Conservation (phyloP, 2,329 filamentous ascomycete species). For the Gnomoniopsis sp. region DNA sequence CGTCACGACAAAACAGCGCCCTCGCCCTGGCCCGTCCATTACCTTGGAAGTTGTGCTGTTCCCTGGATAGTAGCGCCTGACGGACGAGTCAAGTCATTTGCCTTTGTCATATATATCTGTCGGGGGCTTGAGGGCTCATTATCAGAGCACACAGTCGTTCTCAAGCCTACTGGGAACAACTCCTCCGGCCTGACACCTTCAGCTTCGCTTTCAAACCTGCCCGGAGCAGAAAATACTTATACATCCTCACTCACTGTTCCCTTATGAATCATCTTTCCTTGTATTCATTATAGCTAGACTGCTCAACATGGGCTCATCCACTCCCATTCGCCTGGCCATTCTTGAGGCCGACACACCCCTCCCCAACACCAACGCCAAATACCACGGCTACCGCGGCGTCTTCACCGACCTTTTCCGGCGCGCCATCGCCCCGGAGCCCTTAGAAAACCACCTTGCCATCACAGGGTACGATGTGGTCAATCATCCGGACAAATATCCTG, state of each 20-base stretch:
- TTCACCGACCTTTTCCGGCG: slow-evolving; percentile 60
- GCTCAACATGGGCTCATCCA: neutral
- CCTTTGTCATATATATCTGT: neutral
- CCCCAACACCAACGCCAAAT: slow-evolving; percentile 59
- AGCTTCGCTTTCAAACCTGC: neutral
- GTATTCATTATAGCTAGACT: neutral
- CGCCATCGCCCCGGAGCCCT: slow-evolving; percentile 42
- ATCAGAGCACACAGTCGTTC: neutral
- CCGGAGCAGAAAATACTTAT: neutral
- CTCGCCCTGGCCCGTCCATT: neutral
- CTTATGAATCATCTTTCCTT: no score
- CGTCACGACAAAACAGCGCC: neutral
- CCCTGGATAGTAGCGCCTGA: neutral
- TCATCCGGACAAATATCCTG: slow-evolving; percentile 64
- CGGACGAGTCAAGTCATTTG: neutral
- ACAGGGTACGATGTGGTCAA: slow-evolving; percentile 69
- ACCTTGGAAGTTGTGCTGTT: neutral
- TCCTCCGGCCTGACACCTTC: neutral
- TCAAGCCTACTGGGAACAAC: neutral
- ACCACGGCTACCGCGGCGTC: slow-evolving; percentile 69
- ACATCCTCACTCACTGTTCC: no score
- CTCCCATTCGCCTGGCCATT: slow-evolving; percentile 72
- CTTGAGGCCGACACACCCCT: slow-evolving; percentile 84
- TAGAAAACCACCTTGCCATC: slow-evolving; percentile 52
- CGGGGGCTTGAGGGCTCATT: neutral